A percentile compares a stretch with the other conserved stretches of the same genome.
Conservation (phyloP, 2,329 filamentous ascomycete genomes). For the Saccharata proteae region DNA sequence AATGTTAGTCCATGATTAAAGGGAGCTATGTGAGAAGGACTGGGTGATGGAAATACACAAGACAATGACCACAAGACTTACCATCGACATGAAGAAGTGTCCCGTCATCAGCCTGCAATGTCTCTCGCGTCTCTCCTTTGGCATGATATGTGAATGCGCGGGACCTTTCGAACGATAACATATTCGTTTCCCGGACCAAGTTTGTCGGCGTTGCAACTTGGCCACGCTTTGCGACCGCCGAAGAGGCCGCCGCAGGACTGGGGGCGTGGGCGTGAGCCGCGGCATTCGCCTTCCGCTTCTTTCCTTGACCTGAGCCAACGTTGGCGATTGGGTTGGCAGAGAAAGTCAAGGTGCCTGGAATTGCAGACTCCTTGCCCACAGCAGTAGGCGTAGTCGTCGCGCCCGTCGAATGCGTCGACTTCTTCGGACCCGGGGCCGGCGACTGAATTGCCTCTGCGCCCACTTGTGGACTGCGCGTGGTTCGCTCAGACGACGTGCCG, state of each 20-base stretch:
- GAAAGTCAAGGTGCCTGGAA: conserved; percentile 48
- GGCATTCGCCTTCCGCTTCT: conserved; percentile 7
- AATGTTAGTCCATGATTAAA: no score
- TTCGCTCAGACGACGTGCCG: conserved; percentile 33
- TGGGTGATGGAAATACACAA: no score
- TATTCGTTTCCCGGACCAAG: conserved; percentile 56
- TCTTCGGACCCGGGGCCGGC: conserved; percentile 22
- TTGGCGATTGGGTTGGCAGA: conserved; percentile 35
- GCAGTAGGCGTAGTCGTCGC: conserved; percentile 16
- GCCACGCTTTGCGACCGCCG: conserved; percentile 20
- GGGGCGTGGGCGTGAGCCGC: conserved; percentile 3
- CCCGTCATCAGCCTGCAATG: conserved; percentile 81
- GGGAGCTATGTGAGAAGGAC: no score
- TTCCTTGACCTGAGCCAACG: conserved; percentile 6
- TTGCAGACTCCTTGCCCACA: conserved; percentile 27
- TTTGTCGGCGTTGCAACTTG: conserved; percentile 27
- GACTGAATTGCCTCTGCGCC: conserved; percentile 19
- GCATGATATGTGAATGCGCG: conserved; percentile 48
- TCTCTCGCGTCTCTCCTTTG: conserved; percentile 58
- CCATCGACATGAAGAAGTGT: conserved; percentile 74
- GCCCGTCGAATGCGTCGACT: conserved; percentile 26
- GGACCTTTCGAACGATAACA: conserved; percentile 74
- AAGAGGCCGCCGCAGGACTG: conserved; percentile 20
- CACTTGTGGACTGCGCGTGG: conserved; percentile 23
- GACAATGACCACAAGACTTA: conserved; percentile 35